These are phyloP conservation scores for Emergomyces africanus DNA, from an alignment of 2,329 filamentous ascomycete genomes.

Conservation along the genomic window DNA sequence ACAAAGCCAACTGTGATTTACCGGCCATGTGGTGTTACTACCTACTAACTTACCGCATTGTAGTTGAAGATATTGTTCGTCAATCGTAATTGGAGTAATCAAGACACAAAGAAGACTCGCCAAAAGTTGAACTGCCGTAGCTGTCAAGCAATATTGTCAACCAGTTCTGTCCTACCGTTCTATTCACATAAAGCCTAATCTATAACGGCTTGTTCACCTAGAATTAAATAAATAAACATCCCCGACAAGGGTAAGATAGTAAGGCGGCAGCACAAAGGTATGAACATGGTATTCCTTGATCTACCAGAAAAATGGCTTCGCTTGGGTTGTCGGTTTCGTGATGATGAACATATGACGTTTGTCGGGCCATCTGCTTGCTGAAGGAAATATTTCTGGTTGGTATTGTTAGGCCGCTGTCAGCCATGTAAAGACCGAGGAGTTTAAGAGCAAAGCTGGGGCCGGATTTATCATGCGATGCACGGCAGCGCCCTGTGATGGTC, in stretches of 20 bases:
- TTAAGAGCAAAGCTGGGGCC: constrained; percentile 19
- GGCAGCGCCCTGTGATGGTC: constrained; percentile 19
- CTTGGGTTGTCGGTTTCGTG: too few species aligned
- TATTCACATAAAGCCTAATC: background rate
- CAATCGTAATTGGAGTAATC: background rate
- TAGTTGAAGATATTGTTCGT: too few species aligned
- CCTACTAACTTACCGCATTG: too few species aligned
- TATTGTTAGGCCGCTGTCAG: constrained; percentile 46
- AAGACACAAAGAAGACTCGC: background rate
- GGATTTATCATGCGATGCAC: constrained; percentile 27
- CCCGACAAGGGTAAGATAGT: background rate
- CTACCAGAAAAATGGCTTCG: constrained; percentile 24
- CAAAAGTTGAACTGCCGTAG: too few species aligned
- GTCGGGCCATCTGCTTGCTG: constrained; percentile 15
- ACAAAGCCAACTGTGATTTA: background rate
- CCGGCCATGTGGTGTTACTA: background rate
- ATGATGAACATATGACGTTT: too few species aligned
- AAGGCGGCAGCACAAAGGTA: background rate
- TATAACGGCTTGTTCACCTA: background rate
- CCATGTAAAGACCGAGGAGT: constrained; percentile 26
- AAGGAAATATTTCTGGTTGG: constrained; percentile 34
- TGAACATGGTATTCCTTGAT: constrained; percentile 32
- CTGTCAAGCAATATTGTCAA: background rate
- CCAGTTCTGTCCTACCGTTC: background rate
- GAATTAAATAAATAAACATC: background rate